A percentile compares a stretch with the other conserved stretches of the same genome.
Evolutionary conservation across 495 filamentous ascomycete genomes (phyloP).

Genomic region (Aspergillus biplanus): DNA sequence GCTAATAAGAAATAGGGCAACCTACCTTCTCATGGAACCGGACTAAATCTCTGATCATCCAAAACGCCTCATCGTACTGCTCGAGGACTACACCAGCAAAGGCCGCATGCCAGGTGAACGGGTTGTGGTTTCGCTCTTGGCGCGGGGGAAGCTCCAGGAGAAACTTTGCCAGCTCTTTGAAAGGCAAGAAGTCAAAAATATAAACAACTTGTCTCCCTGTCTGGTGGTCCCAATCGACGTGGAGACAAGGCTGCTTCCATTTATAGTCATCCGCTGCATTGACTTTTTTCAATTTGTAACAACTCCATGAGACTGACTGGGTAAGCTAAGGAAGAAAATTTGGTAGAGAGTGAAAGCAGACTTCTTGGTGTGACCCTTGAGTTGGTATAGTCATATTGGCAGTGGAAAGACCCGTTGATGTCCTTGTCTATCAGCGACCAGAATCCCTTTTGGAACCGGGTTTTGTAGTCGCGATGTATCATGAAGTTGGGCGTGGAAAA

Average conservation of each 20-base stretch:
- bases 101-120: conserved; percentile 20
- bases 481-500: too few species aligned
- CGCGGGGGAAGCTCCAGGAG: background rate
- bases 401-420: conserved; percentile 25
- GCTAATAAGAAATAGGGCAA: background rate
- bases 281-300: conserved; percentile 25
- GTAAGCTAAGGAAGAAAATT: background rate
- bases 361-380: conserved; percentile 1
- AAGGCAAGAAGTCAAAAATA: conserved; percentile 7
- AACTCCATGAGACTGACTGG: conserved; percentile 19
- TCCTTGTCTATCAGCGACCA: conserved; percentile 10
- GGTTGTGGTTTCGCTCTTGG: conserved; percentile 9
- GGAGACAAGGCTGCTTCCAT: conserved; percentile 20
- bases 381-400: conserved; percentile 10
- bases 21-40: conserved; percentile 20
- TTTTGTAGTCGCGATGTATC: background rate
- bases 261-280: conserved; percentile 5
- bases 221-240: conserved; percentile 15
- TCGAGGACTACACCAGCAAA: conserved; percentile 14
- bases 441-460: conserved; percentile 13
- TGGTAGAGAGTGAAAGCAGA: background rate
- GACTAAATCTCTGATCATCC: conserved; percentile 20
- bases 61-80: conserved; percentile 19
- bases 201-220: conserved; percentile 13
- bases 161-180: background rate